Base-by-base conservation (phyloP, 306 rosid genomes). In the Malus fusca region DNA sequence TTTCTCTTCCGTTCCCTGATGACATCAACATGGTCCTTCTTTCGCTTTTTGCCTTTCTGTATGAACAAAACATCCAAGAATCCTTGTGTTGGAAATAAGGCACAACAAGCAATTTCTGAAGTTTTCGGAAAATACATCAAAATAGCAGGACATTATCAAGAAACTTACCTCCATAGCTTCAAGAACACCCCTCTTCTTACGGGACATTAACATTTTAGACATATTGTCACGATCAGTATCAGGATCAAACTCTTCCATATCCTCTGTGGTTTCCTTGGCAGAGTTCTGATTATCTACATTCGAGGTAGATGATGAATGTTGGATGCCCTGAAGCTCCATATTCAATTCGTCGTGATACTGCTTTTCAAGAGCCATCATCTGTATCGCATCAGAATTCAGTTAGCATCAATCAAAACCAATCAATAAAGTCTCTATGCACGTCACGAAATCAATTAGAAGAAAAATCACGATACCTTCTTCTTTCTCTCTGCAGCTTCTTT, bases 301-400 rank as follows among this genome's bases (percentile, higher is more conserved):
- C 31, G 91, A 77, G 46, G 52, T 78, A n/a, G 76, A n/a, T 40
- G 91, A 71, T 37, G 88, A 26, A 76, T 71, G 31, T 2, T 79
- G 66, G 21, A 56, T 82, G 60, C 96, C 91, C 21, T 88, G 53
- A 66, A 95, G 85, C 86, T 95, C 97, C 84, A 59, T 85, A 78
- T 87, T 89, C 81, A 95, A 83, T 80, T 91, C 99, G 55, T 92
- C 91, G 55, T 81, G 93, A 82, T 88, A 89, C 83, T 85, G 93
- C 86, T 80, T 76, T 86, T 90, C 91, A 66, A 76, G 85, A 68
- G 82, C 75, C 88, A 78, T 81, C 90, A 92, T 89, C 97, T 95
- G 88, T 88, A 84, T 68, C 44, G 56, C 22, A 15, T 4, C 56
- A 25, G 58, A 76, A 43, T 68, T 33, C 73, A 84, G 76, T 76